Evolutionary conservation across 352 stramenopile species (phyloP).

Genomic region (Phytophthora agathidicida): DNA sequence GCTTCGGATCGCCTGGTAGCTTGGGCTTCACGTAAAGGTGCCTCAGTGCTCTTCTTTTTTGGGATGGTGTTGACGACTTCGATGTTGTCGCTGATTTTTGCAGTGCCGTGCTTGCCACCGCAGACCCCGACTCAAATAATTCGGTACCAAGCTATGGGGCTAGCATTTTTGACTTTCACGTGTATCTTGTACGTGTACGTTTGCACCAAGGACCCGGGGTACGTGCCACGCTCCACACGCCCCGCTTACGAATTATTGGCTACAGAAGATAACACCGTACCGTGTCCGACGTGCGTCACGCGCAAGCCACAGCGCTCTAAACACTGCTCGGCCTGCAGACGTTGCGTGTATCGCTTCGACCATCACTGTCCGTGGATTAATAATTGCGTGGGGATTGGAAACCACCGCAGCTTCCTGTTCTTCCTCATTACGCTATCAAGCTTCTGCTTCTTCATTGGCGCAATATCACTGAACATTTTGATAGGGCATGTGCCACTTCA

Average conservation of each 20-base stretch:
- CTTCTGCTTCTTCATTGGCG: slow-evolving; percentile 58
- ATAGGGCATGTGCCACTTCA: slow-evolving; percentile 49
- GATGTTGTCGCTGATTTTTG: slow-evolving; percentile 58
- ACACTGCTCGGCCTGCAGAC: slow-evolving; percentile 79
- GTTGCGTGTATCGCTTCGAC: slow-evolving; percentile 84
- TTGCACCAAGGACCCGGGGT: slow-evolving; percentile 80
- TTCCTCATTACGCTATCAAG: slow-evolving; percentile 59
- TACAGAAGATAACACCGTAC: slow-evolving; percentile 62
- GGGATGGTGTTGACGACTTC: slow-evolving; percentile 57
- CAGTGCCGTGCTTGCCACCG: slow-evolving; percentile 50
- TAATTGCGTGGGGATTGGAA: slow-evolving; percentile 81
- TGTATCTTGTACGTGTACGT: slow-evolving; percentile 79
- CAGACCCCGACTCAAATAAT: slow-evolving; percentile 9
- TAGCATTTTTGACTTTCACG: slow-evolving; percentile 49
- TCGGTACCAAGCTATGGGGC: slow-evolving; percentile 32
- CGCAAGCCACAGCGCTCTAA: slow-evolving; percentile 80
- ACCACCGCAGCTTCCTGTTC: slow-evolving; percentile 77
- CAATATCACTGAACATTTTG: slow-evolving; percentile 58
- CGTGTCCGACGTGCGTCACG: slow-evolving; percentile 82
- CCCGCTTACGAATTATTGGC: slow-evolving; percentile 81
- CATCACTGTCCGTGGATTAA: slow-evolving; percentile 90
- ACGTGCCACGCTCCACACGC: slow-evolving; percentile 61
- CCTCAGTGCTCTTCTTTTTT: slow-evolving; percentile 77
- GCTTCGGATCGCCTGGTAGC: slow-evolving; percentile 71
- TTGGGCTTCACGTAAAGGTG: slow-evolving; percentile 64